Evolutionary conservation across 371 early-diverging fungal species (phyloP).

Genomic region (Syncephalis plumigaleata): DNA sequence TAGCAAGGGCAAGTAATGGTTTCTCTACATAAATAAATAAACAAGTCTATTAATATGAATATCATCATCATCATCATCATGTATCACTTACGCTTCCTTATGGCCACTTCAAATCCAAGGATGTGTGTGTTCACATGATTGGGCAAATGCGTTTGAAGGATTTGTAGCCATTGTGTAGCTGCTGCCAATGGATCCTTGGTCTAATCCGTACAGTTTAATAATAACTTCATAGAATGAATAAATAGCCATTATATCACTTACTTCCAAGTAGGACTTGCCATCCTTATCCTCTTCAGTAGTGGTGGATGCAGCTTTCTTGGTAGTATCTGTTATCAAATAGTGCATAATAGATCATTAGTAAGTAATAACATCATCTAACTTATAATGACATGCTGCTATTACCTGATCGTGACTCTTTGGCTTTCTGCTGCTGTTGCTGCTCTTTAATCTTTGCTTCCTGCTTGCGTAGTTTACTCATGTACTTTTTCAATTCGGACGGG

Average conservation of each 20-base stretch:
- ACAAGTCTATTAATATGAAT: too few species aligned
- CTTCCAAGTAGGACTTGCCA: conserved; percentile 5
- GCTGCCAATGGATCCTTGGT: conserved; percentile 48
- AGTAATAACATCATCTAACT: too few species aligned
- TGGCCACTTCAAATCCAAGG: conserved; percentile 55
- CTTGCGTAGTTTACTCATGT: conserved; percentile 18
- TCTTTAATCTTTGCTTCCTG: conserved; percentile 14
- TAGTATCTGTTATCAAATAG: neutral
- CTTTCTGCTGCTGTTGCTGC: conserved; percentile 16
- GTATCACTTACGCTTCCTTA: conserved; percentile 46
- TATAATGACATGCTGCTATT: too few species aligned
- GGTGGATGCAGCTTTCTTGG: conserved; percentile 10
- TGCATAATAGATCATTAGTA: too few species aligned
- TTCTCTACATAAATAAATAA: too few species aligned
- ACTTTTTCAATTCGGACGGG: conserved; percentile 38
- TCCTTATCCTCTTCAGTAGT: conserved; percentile 18
- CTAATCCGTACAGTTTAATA: too few species aligned
- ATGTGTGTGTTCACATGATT: conserved; percentile 39
- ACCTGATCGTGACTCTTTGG: conserved; percentile 4
- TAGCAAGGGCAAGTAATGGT: too few species aligned
- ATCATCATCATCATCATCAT: too few species aligned
- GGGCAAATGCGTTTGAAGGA: conserved; percentile 36
- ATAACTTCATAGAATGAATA: neutral
- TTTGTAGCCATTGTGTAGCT: conserved; percentile 56
- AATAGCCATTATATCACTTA: neutral